A percentile compares a stretch with the other conserved stretches of the same genome.
Conservation (phyloP, 352 stramenopile species). For the Hyaloperonospora brassicae region DNA sequence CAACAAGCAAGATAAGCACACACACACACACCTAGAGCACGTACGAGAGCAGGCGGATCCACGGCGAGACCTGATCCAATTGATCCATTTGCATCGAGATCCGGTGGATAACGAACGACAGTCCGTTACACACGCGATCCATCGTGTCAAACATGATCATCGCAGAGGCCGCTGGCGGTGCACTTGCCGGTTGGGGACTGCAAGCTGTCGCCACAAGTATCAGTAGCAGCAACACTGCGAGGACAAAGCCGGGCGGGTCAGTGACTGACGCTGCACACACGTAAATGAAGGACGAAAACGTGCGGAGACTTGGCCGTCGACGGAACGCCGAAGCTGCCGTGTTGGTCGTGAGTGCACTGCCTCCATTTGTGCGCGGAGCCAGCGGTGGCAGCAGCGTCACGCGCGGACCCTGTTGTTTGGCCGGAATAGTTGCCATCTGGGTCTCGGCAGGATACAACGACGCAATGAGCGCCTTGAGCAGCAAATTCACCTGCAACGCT, state of each 20-base stretch:
- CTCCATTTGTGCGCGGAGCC: slow-evolving; percentile 8
- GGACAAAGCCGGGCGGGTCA: slow-evolving; percentile 60
- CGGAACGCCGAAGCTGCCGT: slow-evolving; percentile 27
- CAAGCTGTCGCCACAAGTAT: slow-evolving; percentile 50
- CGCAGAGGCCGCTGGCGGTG: slow-evolving; percentile 26
- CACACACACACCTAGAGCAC: slow-evolving; percentile 26
- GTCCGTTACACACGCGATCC: slow-evolving; percentile 53
- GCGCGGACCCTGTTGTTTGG: slow-evolving; percentile 38
- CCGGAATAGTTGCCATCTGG: slow-evolving; percentile 23
- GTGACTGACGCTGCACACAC: slow-evolving; percentile 61
- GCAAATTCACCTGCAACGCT: slow-evolving; percentile 54
- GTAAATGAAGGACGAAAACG: slow-evolving; percentile 62
- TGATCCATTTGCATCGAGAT: slow-evolving; percentile 54
- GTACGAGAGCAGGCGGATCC: slow-evolving; percentile 51
- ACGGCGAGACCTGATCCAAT: slow-evolving; percentile 45
- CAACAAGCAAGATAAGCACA: slow-evolving; percentile 8
- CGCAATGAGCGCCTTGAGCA: slow-evolving; percentile 55
- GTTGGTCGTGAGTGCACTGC: slow-evolving; percentile 14
- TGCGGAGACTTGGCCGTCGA: slow-evolving; percentile 39
- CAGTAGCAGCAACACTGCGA: slow-evolving; percentile 62
- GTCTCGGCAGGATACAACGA: slow-evolving; percentile 50
- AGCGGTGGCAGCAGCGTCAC: slow-evolving; percentile 13
- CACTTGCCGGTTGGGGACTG: slow-evolving; percentile 43
- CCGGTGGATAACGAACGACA: slow-evolving; percentile 55
- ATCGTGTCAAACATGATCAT: slow-evolving; percentile 41